Percentiles rank a stretch among this genome's conserved stretches.
Evolutionary conservation across 1,284 basidiomycete genomes (phyloP).

Genomic region (Leucoagaricus sp.): DNA sequence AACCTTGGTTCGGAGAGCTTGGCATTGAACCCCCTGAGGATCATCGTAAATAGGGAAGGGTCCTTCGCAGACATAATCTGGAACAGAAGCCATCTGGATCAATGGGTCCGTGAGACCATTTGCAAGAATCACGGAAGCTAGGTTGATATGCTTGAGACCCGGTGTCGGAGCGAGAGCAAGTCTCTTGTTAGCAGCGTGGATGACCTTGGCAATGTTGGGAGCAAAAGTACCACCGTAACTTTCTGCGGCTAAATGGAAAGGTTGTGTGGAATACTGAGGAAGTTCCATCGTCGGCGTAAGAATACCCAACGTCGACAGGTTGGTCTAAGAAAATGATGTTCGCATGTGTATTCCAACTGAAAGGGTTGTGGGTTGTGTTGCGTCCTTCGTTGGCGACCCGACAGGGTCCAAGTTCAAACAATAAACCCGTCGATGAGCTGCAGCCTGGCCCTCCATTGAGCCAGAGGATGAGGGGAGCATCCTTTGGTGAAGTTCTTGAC

Average conservation of each 20-base stretch:
- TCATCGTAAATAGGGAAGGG: constrained; percentile 75
- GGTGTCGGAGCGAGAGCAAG: constrained; percentile 40
- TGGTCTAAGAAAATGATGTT: constrained; percentile 81
- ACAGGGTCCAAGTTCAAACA: constrained; percentile 91
- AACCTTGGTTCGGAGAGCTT: constrained; percentile 61
- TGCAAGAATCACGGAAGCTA: constrained; percentile 79
- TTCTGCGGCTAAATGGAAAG: constrained; percentile 76
- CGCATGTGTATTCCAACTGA: constrained; percentile 73
- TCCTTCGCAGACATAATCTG: constrained; percentile 82
- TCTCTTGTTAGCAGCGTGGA: constrained; percentile 74
- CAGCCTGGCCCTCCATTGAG: constrained; percentile 86
- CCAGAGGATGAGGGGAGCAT: constrained; percentile 87
- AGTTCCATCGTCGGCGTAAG: constrained; percentile 76
- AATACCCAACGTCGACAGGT: constrained; percentile 88
- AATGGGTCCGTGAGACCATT: constrained; percentile 84
- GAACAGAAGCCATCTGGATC: constrained; percentile 72
- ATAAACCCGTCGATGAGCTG: constrained; percentile 75
- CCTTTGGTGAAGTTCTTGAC: constrained; percentile 67
- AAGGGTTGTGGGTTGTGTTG: constrained; percentile 70
- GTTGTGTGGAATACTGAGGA: constrained; percentile 64
- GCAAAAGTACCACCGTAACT: constrained; percentile 83
- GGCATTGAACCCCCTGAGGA: constrained; percentile 68
- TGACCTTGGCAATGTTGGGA: constrained; percentile 77
- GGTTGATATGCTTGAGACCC: constrained; percentile 63
- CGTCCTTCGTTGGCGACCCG: constrained; percentile 66